These are phyloP conservation scores for Arthrobotrys entomopaga DNA, from an alignment of 2,329 filamentous ascomycete genomes.

Conservation along the genomic window DNA sequence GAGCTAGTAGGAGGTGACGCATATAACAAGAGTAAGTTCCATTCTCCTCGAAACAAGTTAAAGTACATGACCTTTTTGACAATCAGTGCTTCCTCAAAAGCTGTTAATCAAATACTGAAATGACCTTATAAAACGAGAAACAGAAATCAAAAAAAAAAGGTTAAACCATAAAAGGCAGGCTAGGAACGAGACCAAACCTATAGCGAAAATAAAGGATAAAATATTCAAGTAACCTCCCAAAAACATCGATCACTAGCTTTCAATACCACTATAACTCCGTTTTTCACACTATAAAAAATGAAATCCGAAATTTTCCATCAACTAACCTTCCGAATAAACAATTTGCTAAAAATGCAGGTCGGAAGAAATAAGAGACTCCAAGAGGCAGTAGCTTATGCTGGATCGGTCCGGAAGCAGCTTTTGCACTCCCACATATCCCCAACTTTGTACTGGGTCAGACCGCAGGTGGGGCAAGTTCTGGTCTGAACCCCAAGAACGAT, in stretches of 20 bases:
- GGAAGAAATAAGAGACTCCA: neutral
- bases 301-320: neutral
- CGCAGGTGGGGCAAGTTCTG: neutral
- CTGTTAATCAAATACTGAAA: no score
- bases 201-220: neutral
- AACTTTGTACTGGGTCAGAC: neutral
- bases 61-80: conserved; percentile 33
- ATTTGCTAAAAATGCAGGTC: no score
- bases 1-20: neutral
- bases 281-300: no score
- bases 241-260: no score
- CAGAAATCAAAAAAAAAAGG: neutral
- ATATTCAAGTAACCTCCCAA: conserved; percentile 21
- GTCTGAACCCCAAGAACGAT: neutral
- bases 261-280: no score
- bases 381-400: no score
- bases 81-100: conserved; percentile 34
- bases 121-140: no score
- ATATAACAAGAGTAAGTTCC: conserved; percentile 9
- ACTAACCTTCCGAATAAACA: no score
- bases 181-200: no score
- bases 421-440: conserved; percentile 7
- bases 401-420: neutral
- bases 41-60: conserved; percentile 5
- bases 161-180: no score